phyloP scores from a whole-genome alignment of 352 stramenopile species.

The Stramenopiles sp. region DNA sequence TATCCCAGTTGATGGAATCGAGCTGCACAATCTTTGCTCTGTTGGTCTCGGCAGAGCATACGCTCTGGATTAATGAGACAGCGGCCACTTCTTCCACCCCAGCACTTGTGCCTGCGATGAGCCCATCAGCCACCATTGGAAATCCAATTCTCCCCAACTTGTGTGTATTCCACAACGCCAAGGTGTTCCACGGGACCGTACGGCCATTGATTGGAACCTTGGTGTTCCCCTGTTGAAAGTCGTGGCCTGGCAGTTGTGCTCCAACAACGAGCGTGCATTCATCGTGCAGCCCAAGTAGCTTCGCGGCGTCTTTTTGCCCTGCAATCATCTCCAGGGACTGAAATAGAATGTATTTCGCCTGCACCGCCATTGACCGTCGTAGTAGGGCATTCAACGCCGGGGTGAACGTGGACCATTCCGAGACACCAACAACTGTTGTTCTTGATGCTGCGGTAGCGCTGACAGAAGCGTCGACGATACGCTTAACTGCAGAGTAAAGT shows the following conservation, averaged over 20 bases:
- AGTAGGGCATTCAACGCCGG: conserved; percentile 82
- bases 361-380: conserved; percentile 35
- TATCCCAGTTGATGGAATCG: conserved; percentile 38
- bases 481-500: no score
- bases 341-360: conserved; percentile 43
- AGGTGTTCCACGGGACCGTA: conserved; percentile 84
- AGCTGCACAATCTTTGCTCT: conserved; percentile 61
- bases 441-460: no score
- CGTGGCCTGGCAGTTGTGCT: conserved; percentile 56
- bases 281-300: conserved; percentile 32
- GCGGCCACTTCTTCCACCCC: conserved; percentile 79
- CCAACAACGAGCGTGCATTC: conserved; percentile 62
- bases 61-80: conserved; percentile 64
- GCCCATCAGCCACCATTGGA: conserved; percentile 55
- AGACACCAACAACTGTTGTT: no score
- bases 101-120: conserved; percentile 35
- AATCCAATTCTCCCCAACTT: conserved; percentile 71
- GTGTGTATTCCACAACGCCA: conserved; percentile 71
- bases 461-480: no score
- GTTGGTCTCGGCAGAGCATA: conserved; percentile 44
- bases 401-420: conserved; percentile 84
- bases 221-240: conserved; percentile 32
- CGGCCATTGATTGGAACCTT: conserved; percentile 48
- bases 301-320: conserved; percentile 34
- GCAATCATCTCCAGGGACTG: conserved; percentile 72